phyloP scores from a whole-genome alignment of 129 eudicot species.

The Escallonia rubra region DNA sequence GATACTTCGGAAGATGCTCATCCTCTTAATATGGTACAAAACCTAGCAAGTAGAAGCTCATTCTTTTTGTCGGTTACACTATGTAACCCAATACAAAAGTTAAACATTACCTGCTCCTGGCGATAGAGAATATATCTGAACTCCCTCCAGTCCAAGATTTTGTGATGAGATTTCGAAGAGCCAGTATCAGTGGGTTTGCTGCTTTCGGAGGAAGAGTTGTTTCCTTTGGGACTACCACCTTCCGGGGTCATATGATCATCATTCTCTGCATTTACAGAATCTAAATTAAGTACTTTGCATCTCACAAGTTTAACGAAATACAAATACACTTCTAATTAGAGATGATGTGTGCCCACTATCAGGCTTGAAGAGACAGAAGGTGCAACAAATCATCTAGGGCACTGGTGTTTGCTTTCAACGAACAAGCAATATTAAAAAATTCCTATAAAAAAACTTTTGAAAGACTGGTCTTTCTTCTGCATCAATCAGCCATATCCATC shows the following conservation, averaged over 20 bases:
- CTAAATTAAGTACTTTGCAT: not conserved
- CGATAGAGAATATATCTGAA: slow-evolving; percentile 65
- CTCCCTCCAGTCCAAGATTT: slow-evolving; percentile 83
- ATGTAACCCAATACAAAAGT: not conserved
- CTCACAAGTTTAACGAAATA: not conserved
- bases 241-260: slow-evolving; percentile 51
- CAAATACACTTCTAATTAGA: not conserved
- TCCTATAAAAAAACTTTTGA: not conserved
- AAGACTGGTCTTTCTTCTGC: not conserved
- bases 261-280: slow-evolving; percentile 41
- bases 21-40: not conserved
- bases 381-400: no score
- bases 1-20: not conserved
- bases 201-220: slow-evolving; percentile 43
- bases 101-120: slow-evolving; percentile 55
- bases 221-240: slow-evolving; percentile 61
- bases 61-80: not conserved
- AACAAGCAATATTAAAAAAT: no score
- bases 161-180: slow-evolving; percentile 42
- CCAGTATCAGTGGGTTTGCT: slow-evolving; percentile 45
- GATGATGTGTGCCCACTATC: not conserved
- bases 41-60: not conserved
- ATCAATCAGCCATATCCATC: not conserved
- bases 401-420: not conserved
- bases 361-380: not conserved